A percentile compares a stretch with the other conserved stretches of the same genome.
phyloP scores from a whole-genome alignment of 139 green algal genomes.

The Volvox reticuliferus region DNA sequence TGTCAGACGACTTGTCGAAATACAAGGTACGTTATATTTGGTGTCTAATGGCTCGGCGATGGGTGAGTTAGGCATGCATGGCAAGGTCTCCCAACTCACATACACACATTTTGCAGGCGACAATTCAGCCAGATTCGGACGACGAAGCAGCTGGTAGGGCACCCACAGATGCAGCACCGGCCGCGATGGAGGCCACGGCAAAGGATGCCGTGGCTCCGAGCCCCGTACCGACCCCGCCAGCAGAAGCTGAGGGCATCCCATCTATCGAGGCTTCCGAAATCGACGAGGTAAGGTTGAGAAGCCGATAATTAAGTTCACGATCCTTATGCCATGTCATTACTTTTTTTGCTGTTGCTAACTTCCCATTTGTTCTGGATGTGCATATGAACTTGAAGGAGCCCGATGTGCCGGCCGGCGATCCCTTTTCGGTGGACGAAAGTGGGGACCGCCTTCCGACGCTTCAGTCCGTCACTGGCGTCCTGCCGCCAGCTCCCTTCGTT shows the following conservation, averaged over 20 bases:
- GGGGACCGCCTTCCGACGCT: slow-evolving; percentile 31
- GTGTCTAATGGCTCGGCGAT: too few species aligned
- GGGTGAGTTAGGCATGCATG: too few species aligned
- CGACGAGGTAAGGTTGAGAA: not conserved
- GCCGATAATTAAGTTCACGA: too few species aligned
- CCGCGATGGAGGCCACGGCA: not conserved
- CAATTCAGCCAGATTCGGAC: slow-evolving; percentile 2
- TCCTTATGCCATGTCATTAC: too few species aligned
- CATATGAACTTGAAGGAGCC: not conserved
- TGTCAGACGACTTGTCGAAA: slow-evolving; percentile 18
- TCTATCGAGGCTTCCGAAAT: not conserved
- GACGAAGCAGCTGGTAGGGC: not conserved
- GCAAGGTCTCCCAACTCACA: too few species aligned
- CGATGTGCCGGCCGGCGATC: not conserved
- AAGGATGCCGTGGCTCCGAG: not conserved
- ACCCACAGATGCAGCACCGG: not conserved
- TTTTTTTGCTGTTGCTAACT: too few species aligned
- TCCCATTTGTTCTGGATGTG: too few species aligned
- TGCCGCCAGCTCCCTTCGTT: not conserved
- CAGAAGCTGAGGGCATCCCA: not conserved
- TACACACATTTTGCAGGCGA: not conserved
- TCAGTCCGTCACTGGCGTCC: not conserved
- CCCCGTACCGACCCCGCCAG: not conserved
- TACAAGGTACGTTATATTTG: slow-evolving; percentile 26
- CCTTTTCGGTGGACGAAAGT: slow-evolving; percentile 41